These are phyloP conservation scores for Populus deltoides DNA, from an alignment of 345 rosid genomes.

Conservation along the genomic window DNA sequence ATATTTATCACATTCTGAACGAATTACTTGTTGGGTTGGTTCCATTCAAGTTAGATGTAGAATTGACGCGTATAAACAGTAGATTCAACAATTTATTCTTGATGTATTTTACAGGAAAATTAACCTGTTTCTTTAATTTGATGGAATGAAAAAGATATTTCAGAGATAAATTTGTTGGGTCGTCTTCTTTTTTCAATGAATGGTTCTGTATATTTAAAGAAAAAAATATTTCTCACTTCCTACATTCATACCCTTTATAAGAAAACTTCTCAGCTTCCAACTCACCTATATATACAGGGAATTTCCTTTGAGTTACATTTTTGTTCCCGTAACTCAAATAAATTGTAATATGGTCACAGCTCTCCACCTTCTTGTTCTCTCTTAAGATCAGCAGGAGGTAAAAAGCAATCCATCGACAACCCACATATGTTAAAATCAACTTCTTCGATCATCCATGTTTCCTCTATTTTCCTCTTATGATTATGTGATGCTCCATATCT, in stretches of 20 bases:
- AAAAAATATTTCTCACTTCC: not conserved
- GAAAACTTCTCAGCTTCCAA: not conserved
- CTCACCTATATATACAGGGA: not conserved
- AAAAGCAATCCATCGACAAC: conserved; percentile 63
- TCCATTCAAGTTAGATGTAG: too few species aligned
- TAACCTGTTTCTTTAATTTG: too few species aligned
- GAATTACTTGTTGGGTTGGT: too few species aligned
- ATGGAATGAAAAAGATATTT: too few species aligned
- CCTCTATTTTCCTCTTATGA: conserved; percentile 78
- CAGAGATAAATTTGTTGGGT: too few species aligned
- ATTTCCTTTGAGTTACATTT: not conserved
- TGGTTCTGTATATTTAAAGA: too few species aligned
- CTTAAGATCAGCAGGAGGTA: conserved; percentile 83
- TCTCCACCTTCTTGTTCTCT: conserved; percentile 39
- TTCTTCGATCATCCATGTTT: conserved; percentile 88
- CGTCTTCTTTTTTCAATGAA: too few species aligned
- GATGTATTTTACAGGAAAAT: too few species aligned
- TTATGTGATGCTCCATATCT: conserved; percentile 61
- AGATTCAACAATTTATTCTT: too few species aligned
- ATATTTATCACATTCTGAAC: too few species aligned
- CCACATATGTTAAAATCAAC: conserved; percentile 85
- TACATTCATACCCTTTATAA: not conserved
- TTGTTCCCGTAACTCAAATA: not conserved
- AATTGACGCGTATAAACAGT: too few species aligned
- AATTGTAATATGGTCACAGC: not conserved